Conservation (phyloP, 2,329 filamentous ascomycete species). For the Daldinia sp. region DNA sequence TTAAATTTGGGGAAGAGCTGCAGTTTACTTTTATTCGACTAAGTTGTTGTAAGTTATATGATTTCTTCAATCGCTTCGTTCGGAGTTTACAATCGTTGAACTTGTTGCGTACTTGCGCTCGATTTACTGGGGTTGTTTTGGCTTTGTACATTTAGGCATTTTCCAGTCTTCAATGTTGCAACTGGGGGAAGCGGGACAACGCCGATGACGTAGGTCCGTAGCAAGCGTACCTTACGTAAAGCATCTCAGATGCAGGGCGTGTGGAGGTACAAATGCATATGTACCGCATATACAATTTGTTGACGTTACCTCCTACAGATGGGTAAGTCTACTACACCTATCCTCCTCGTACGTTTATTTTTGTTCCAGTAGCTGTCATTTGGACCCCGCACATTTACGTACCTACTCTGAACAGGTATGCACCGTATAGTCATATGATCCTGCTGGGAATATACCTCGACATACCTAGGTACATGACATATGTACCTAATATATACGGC, state of each 20-base stretch:
- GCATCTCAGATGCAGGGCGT: background rate
- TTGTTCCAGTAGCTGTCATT: background rate
- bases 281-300: no score
- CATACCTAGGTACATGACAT: background rate
- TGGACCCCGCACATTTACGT: background rate
- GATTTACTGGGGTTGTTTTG: background rate
- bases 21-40: background rate
- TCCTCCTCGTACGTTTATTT: background rate
- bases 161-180: background rate
- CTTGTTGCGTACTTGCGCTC: background rate
- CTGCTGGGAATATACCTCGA: background rate
- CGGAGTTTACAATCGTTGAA: background rate
- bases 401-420: background rate
- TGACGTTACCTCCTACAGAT: no score
- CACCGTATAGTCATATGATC: background rate
- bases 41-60: background rate
- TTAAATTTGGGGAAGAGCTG: background rate
- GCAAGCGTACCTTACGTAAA: conserved; percentile 21
- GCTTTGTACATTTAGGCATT: background rate
- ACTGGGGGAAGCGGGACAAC: conserved; percentile 6
- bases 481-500: background rate
- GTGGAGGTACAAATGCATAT: background rate
- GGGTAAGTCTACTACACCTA: no score
- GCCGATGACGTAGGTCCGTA: conserved; percentile 28
- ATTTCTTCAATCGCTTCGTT: background rate